Conservation (phyloP, 345 rosid genomes). For the Citrus inodora region DNA sequence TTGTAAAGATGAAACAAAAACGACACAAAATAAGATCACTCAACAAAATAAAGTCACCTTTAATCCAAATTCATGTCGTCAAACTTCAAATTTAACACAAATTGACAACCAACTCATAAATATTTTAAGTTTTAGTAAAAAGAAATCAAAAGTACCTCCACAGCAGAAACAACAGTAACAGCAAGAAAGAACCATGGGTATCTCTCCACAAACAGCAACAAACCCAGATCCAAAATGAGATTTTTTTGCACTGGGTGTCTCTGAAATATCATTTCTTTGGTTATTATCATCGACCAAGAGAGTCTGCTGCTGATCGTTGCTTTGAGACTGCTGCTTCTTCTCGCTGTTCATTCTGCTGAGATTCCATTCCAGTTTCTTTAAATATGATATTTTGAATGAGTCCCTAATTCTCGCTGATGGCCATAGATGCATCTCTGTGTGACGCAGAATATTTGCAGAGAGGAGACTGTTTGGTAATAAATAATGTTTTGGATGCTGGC, state of each 20-base stretch:
- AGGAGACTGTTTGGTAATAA: neutral
- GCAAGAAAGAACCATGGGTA: slow-evolving; percentile 39
- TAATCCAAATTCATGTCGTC: neutral
- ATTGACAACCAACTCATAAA: neutral
- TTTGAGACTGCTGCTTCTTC: slow-evolving; percentile 17
- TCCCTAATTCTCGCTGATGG: slow-evolving; percentile 57
- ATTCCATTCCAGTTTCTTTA: slow-evolving; percentile 57
- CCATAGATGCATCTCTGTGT: slow-evolving; percentile 63
- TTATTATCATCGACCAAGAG: slow-evolving; percentile 28
- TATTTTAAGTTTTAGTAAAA: neutral
- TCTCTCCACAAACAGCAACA: slow-evolving; percentile 26
- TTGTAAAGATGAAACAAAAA: neutral
- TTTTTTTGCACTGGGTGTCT: neutral
- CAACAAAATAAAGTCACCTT: neutral
- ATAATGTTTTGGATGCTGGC: neutral
- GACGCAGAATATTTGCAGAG: neutral
- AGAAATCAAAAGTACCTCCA: slow-evolving; percentile 37
- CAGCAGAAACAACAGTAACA: slow-evolving; percentile 56
- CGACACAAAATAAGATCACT: no score
- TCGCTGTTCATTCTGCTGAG: slow-evolving; percentile 46
- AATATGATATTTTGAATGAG: slow-evolving; percentile 47
- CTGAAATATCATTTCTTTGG: neutral
- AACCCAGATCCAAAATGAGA: neutral
- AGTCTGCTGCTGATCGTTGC: slow-evolving; percentile 27
- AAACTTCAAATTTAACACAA: neutral